Conservation (phyloP, 2,329 filamentous ascomycete genomes). For the Emmonsiellopsis sp. region DNA sequence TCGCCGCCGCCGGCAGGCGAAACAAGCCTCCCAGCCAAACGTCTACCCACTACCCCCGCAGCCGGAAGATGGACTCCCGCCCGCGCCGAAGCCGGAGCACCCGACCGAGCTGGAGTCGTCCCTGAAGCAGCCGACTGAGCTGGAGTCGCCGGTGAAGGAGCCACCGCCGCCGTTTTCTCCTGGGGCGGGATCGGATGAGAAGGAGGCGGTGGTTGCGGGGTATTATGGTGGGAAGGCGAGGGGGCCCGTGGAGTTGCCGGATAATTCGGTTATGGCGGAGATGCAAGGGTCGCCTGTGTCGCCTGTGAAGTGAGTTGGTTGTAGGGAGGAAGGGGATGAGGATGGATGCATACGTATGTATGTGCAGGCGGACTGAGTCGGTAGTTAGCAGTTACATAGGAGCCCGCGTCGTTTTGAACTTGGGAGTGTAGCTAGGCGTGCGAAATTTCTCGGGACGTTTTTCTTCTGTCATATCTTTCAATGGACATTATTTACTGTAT, state of each 20-base stretch:
- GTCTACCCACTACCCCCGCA: background rate
- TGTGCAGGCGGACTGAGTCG: too few species aligned
- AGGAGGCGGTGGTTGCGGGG: too few species aligned
- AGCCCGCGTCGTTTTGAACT: too few species aligned
- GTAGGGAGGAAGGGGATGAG: too few species aligned
- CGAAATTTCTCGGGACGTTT: too few species aligned
- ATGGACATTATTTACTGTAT: too few species aligned
- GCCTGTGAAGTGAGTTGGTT: too few species aligned
- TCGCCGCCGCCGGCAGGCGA: background rate
- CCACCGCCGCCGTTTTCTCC: background rate
- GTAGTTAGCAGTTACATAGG: too few species aligned
- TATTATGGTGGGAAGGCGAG: background rate
- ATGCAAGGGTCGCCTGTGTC: background rate
- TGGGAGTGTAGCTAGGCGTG: too few species aligned
- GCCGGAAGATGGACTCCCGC: background rate
- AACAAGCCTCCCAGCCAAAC: background rate
- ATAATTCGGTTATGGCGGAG: background rate
- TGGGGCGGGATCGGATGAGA: background rate
- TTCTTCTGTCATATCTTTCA: too few species aligned
- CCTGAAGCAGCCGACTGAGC: background rate
- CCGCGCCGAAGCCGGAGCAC: background rate
- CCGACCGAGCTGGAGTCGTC: background rate
- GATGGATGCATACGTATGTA: too few species aligned
- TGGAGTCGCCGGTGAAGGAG: background rate
- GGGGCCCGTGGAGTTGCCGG: background rate